Evolutionary conservation across 129 eudicot genomes (phyloP).

Genomic region (Artemisia argyi): DNA sequence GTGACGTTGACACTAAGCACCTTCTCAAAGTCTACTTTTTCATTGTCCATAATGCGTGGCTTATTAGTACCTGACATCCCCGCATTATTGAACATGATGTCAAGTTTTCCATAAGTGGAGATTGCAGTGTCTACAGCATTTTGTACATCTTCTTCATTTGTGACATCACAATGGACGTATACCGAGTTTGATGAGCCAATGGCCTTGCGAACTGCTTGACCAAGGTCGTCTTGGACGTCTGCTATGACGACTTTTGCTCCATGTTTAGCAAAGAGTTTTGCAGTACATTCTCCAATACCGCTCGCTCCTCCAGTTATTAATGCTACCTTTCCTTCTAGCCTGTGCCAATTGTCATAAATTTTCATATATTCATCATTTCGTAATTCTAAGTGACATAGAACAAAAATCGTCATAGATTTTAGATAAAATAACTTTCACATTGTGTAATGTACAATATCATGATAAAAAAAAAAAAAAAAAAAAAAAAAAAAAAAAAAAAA

Average conservation of each 20-base stretch:
- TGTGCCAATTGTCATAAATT: too few species aligned
- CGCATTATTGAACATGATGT: constrained; percentile 57
- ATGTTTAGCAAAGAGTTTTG: constrained; percentile 48
- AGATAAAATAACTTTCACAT: too few species aligned
- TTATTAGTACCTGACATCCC: constrained; percentile 27
- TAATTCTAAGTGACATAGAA: too few species aligned
- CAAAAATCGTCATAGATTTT: too few species aligned
- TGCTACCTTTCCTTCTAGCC: constrained; percentile 52
- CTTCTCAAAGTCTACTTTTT: constrained; percentile 37
- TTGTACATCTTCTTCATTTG: constrained; percentile 46
- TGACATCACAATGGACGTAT: constrained; percentile 60
- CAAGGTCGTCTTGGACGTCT: constrained; percentile 62
- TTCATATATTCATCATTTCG: too few species aligned
- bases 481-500: too few species aligned
- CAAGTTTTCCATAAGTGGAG: constrained; percentile 46
- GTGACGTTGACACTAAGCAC: constrained; percentile 11
- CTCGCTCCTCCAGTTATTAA: constrained; percentile 51
- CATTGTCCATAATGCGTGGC: constrained; percentile 38
- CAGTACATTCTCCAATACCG: constrained; percentile 45
- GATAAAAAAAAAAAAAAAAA: too few species aligned
- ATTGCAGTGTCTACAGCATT: constrained; percentile 41
- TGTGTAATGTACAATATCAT: too few species aligned
- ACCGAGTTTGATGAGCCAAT: constrained; percentile 40
- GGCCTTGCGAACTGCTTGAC: constrained; percentile 33
- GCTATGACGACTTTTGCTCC: constrained; percentile 64